These are phyloP conservation scores for Setaria viridis DNA, from an alignment of 202 grass and related monocot genomes.

Conservation along the genomic window DNA sequence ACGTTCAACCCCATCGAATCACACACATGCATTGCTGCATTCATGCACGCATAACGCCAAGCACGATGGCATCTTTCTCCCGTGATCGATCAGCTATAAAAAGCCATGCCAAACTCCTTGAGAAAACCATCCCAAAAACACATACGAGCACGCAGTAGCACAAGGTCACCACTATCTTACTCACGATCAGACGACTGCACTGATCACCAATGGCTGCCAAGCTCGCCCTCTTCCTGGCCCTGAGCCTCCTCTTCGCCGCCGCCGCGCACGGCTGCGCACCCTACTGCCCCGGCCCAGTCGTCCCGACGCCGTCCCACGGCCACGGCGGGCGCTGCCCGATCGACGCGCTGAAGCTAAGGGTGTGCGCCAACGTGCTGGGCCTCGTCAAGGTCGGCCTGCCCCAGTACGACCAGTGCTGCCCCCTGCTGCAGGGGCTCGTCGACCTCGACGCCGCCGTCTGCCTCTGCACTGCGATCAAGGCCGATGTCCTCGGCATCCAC, in stretches of 20 bases:
- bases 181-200: neutral
- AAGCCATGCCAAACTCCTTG: neutral
- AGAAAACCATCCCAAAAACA: conserved; percentile 16
- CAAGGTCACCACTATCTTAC: neutral
- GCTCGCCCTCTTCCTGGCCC: conserved; percentile 6
- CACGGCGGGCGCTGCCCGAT: conserved; percentile 48
- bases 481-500: conserved; percentile 55
- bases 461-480: conserved; percentile 70
- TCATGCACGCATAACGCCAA: neutral
- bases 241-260: conserved; percentile 27
- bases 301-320: neutral
- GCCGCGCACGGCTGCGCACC: neutral
- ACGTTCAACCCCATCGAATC: neutral
- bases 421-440: conserved; percentile 36
- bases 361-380: conserved; percentile 62
- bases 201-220: conserved; percentile 14
- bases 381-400: conserved; percentile 56
- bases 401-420: conserved; percentile 45
- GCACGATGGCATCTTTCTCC: neutral
- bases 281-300: neutral
- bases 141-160: conserved; percentile 2
- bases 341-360: conserved; percentile 59
- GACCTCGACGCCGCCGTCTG: conserved; percentile 60
- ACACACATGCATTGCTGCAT: neutral
- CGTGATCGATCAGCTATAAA: conserved; percentile 9